phyloP scores from a whole-genome alignment of 768 basidiomycete genomes.

The Leccinum longicurvipes region DNA sequence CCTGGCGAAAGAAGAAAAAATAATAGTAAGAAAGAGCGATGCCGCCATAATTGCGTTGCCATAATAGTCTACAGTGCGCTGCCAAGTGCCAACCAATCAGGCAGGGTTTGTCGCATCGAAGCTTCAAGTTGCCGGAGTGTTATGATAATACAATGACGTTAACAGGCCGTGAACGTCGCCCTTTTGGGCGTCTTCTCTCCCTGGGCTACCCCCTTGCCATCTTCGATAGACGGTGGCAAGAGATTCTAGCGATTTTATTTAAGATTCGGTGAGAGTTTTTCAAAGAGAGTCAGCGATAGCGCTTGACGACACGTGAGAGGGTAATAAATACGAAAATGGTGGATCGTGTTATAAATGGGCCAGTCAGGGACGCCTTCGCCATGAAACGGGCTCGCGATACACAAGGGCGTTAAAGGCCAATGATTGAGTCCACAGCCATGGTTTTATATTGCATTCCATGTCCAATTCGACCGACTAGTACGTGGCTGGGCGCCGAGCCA shows the following conservation, averaged over 20 bases:
- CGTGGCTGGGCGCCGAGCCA: constrained; percentile 3
- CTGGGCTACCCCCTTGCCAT: not conserved
- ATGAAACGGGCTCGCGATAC: not conserved
- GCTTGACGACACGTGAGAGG: constrained; percentile 10
- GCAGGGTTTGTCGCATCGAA: constrained; percentile 2
- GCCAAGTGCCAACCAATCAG: constrained; percentile 8
- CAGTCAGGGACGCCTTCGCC: constrained; percentile 4
- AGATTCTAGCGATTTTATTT: not conserved
- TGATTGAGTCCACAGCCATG: constrained; percentile 1
- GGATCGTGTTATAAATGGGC: not conserved
- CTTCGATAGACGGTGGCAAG: not conserved
- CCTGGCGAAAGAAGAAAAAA: constrained; percentile 1
- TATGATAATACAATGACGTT: constrained; percentile 13
- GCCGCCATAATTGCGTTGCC: constrained; percentile 26
- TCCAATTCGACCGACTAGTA: constrained; percentile 1
- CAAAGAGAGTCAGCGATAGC: not conserved
- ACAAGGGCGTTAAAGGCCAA: not conserved
- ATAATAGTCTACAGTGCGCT: constrained; percentile 15
- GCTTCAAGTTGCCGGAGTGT: constrained; percentile 10
- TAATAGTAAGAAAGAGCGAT: constrained; percentile 14
- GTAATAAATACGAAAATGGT: constrained; percentile 9
- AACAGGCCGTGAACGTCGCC: constrained; percentile 8
- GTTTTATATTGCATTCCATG: not conserved
- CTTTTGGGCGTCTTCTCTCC: not conserved
- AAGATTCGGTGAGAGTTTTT: constrained; percentile 2